These are phyloP conservation scores for Secale cereale DNA, from an alignment of 176 grass and related monocot species.

Conservation along the genomic window DNA sequence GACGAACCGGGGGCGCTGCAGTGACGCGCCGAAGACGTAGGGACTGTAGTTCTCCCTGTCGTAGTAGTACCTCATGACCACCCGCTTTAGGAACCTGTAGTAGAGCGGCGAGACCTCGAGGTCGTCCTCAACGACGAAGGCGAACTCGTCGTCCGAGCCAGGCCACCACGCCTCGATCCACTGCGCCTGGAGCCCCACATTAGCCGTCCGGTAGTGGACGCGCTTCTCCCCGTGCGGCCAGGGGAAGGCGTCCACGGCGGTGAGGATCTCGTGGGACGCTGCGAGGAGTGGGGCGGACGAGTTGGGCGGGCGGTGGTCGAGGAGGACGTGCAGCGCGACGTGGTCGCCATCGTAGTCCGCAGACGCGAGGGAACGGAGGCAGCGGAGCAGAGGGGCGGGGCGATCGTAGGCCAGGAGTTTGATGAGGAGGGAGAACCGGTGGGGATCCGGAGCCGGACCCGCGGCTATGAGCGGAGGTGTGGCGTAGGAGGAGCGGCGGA, in stretches of 20 bases:
- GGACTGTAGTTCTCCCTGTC: constrained; percentile 69
- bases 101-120: constrained; percentile 88
- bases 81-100: constrained; percentile 65
- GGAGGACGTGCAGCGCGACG: constrained; percentile 69
- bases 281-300: constrained; percentile 34
- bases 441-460: constrained; percentile 19
- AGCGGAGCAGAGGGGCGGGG: constrained; percentile 61
- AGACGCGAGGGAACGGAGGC: constrained; percentile 71
- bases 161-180: constrained; percentile 99
- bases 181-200: constrained; percentile 86
- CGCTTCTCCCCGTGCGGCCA: constrained; percentile 81
- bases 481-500: constrained; percentile 27
- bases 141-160: constrained; percentile 84
- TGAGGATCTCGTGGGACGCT: constrained; percentile 56
- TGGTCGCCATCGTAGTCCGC: constrained; percentile 77
- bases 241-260: constrained; percentile 44
- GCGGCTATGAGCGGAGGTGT: background rate
- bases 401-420: constrained; percentile 86
- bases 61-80: constrained; percentile 82
- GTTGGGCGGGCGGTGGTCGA: constrained; percentile 61
- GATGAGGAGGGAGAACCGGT: constrained; percentile 65
- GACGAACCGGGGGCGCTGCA: constrained; percentile 92
- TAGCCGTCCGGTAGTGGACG: constrained; percentile 61
- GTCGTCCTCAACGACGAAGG: constrained; percentile 93
- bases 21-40: constrained; percentile 70